Conservation (phyloP, 75 land plant genomes). For the Sequoiadendron giganteum region DNA sequence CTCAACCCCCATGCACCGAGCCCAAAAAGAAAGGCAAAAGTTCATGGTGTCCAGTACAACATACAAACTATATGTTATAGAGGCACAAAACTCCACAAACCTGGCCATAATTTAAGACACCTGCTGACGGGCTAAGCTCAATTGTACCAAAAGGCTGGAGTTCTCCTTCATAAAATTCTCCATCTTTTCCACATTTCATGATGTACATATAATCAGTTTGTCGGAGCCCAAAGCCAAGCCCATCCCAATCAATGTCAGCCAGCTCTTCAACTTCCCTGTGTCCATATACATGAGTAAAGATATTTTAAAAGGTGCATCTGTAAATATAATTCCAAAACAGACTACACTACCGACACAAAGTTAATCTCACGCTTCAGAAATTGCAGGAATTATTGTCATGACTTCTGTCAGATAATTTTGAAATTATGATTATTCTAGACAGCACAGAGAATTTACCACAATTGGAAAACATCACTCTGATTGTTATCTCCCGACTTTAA, state of each 20-base stretch:
- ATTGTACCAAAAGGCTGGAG: conserved; percentile 25
- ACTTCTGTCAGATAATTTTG: background rate
- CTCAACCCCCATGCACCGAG: background rate
- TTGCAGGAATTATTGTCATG: background rate
- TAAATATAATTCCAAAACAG: background rate
- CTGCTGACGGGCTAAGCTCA: conserved; percentile 36
- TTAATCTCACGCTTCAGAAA: background rate
- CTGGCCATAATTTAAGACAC: conserved; percentile 43
- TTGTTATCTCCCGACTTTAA: background rate
- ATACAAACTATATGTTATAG: background rate
- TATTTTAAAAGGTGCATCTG: background rate
- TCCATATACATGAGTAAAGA: background rate
- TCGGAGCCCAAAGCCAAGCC: conserved; percentile 19
- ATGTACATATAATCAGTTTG: conserved; percentile 31
- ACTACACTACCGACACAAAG: background rate
- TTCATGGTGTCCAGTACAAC: background rate
- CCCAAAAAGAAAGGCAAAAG: background rate
- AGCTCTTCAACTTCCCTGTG: conserved; percentile 18
- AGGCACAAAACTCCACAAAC: conserved; percentile 10
- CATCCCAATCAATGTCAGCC: conserved; percentile 34
- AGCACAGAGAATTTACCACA: background rate
- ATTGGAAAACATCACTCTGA: background rate
- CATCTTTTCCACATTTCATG: conserved; percentile 25
- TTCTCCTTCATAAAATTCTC: conserved; percentile 21
- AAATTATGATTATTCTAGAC: background rate